Evolutionary conservation across 2,329 filamentous ascomycete species (phyloP).

Genomic region (Magnaporthiopsis incrustans): DNA sequence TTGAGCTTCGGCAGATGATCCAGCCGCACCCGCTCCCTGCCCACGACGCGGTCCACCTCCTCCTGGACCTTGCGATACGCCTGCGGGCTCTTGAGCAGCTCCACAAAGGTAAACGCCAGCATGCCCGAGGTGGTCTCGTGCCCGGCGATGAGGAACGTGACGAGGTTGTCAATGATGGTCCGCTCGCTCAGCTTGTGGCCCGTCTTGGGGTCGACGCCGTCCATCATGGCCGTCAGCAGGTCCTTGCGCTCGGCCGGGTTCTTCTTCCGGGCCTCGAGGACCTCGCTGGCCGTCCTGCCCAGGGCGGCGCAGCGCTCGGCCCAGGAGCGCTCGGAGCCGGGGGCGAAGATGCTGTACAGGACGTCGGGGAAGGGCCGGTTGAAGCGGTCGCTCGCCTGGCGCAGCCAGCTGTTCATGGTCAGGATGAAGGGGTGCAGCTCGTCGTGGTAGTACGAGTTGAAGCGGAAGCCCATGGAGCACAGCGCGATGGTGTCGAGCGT

Average conservation of each 20-base stretch:
- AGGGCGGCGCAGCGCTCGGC: constrained; percentile 50
- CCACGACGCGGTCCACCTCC: constrained; percentile 60
- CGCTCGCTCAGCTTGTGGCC: constrained; percentile 54
- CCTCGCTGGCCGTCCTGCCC: constrained; percentile 46
- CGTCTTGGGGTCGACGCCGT: constrained; percentile 59
- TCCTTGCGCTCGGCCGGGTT: constrained; percentile 54
- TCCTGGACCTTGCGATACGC: constrained; percentile 52
- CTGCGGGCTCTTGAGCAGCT: constrained; percentile 55
- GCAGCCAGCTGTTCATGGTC: constrained; percentile 41
- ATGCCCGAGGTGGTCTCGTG: constrained; percentile 66
- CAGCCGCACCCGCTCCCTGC: constrained; percentile 45
- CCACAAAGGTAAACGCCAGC: constrained; percentile 56
- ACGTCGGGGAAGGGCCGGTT: constrained; percentile 44
- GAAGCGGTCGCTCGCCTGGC: neutral
- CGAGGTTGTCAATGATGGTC: constrained; percentile 61
- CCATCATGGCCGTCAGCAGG: constrained; percentile 61
- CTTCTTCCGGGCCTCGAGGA: constrained; percentile 50
- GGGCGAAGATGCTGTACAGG: neutral
- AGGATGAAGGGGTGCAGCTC: constrained; percentile 62
- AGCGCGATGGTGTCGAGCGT: constrained; percentile 56
- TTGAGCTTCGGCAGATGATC: constrained; percentile 57
- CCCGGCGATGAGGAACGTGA: constrained; percentile 63
- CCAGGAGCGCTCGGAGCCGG: neutral
- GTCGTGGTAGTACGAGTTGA: constrained; percentile 51
- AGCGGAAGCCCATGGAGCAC: constrained; percentile 49